phyloP scores from a whole-genome alignment of 768 basidiomycete species.

The Pulveroboletus sp. region DNA sequence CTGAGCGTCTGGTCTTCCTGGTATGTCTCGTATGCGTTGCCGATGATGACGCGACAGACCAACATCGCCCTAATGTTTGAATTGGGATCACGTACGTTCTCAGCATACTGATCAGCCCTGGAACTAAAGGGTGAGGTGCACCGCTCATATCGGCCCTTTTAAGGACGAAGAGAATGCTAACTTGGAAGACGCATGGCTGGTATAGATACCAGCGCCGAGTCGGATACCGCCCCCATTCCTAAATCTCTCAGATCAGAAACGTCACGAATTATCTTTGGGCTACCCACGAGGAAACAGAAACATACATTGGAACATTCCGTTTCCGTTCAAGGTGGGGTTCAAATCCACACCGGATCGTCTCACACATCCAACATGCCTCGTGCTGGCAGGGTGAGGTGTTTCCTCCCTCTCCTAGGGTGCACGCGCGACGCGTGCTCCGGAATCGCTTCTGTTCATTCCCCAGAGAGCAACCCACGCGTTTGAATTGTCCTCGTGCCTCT shows the following conservation, averaged over 20 bases:
- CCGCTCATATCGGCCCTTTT: neutral
- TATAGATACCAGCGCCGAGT: constrained; percentile 25
- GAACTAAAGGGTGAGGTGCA: neutral
- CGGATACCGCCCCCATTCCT: constrained; percentile 18
- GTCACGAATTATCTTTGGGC: too few species aligned
- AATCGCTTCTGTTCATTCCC: constrained; percentile 26
- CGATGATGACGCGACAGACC: constrained; percentile 22
- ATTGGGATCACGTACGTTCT: constrained; percentile 4
- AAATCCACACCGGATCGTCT: constrained; percentile 21
- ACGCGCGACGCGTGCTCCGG: constrained; percentile 19
- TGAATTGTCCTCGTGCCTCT: constrained; percentile 11
- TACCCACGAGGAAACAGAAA: neutral
- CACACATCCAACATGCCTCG: constrained; percentile 14
- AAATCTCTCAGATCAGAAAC: constrained; percentile 1
- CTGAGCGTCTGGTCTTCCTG: constrained; percentile 11
- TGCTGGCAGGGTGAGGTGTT: constrained; percentile 14
- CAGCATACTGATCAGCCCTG: constrained; percentile 20
- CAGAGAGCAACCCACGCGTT: neutral
- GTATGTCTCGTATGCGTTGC: constrained; percentile 1
- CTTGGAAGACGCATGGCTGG: constrained; percentile 22
- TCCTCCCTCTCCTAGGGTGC: constrained; percentile 18
- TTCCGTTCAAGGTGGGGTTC: constrained; percentile 19
- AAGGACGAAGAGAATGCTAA: neutral
- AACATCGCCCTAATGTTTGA: constrained; percentile 18
- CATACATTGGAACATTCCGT: constrained; percentile 9